phyloP scores from a whole-genome alignment of 805 yeast species.

The Diddensiella caesifluorescens region DNA sequence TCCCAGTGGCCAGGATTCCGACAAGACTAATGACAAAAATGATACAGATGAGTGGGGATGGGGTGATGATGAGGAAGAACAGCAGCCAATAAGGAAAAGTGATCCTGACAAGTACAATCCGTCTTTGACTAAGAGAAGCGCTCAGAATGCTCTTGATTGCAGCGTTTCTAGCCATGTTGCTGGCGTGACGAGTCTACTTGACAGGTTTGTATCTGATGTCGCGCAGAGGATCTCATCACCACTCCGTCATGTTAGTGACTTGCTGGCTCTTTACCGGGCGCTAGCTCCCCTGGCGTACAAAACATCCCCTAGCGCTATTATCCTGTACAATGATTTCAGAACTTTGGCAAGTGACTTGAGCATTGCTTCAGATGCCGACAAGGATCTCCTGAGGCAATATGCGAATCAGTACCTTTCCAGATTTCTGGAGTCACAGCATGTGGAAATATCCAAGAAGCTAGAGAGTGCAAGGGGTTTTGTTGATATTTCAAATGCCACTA shows the following conservation, averaged over 20 bases:
- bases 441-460: constrained; percentile 10
- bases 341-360: constrained; percentile 5
- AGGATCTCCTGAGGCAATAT: constrained; percentile 3
- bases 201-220: constrained; percentile 11
- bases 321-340: constrained; percentile 20
- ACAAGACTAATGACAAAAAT: constrained; percentile 3
- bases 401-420: constrained; percentile 4
- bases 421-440: constrained; percentile 11
- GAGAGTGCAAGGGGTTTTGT: constrained; percentile 19
- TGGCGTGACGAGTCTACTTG: constrained; percentile 6
- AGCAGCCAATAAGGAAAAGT: too few species aligned
- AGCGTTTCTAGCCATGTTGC: too few species aligned
- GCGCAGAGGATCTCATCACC: neutral
- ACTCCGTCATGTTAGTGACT: constrained; percentile 12
- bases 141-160: too few species aligned
- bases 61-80: constrained; percentile 20
- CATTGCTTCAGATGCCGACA: neutral
- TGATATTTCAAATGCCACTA: constrained; percentile 16
- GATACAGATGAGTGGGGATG: constrained; percentile 23
- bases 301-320: constrained; percentile 9
- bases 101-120: too few species aligned
- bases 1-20: neutral
- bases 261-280: constrained; percentile 23
- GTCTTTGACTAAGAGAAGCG: too few species aligned
- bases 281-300: constrained; percentile 19